Conservation (phyloP, 2,329 filamentous ascomycete species). For the Paecilomyces sp. region DNA sequence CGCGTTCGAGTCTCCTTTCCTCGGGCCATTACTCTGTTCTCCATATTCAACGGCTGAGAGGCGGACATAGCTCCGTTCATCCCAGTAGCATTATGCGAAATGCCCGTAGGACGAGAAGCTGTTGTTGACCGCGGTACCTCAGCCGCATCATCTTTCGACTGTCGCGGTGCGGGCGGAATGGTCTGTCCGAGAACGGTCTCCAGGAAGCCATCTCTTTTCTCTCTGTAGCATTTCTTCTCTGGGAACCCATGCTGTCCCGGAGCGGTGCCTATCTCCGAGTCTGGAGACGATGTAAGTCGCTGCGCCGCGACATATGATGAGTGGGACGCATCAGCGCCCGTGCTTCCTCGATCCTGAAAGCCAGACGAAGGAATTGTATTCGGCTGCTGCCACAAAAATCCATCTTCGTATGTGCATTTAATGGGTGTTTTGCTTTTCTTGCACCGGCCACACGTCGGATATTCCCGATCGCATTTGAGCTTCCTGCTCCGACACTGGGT, state of each 20-base stretch:
- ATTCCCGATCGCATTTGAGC: slow-evolving; percentile 36
- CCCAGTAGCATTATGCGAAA: slow-evolving; percentile 1
- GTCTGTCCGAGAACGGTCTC: slow-evolving; percentile 21
- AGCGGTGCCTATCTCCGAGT: slow-evolving; percentile 22
- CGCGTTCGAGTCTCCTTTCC: slow-evolving; percentile 34
- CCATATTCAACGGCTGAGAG: slow-evolving; percentile 24
- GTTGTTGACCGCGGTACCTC: neutral
- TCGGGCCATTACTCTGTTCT: slow-evolving; percentile 28
- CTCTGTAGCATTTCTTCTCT: slow-evolving; percentile 5
- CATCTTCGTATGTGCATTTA: slow-evolving; percentile 34
- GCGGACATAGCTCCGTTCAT: slow-evolving; percentile 18
- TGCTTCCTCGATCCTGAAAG: slow-evolving; percentile 11
- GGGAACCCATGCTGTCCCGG: slow-evolving; percentile 13
- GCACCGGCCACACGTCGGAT: slow-evolving; percentile 33
- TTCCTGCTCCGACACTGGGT: slow-evolving; percentile 36
- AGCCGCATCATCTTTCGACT: neutral
- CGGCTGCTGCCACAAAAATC: slow-evolving; percentile 33
- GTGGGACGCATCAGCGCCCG: slow-evolving; percentile 4
- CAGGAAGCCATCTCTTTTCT: slow-evolving; percentile 23
- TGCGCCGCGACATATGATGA: slow-evolving; percentile 1
- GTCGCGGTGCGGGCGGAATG: slow-evolving; percentile 3
- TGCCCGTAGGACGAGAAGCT: neutral
- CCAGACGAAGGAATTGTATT: slow-evolving; percentile 22
- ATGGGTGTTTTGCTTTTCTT: slow-evolving; percentile 27
- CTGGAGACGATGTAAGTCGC: neutral